phyloP scores from a whole-genome alignment of 73 alveolate species.

The Paramecium sexaurelia region DNA sequence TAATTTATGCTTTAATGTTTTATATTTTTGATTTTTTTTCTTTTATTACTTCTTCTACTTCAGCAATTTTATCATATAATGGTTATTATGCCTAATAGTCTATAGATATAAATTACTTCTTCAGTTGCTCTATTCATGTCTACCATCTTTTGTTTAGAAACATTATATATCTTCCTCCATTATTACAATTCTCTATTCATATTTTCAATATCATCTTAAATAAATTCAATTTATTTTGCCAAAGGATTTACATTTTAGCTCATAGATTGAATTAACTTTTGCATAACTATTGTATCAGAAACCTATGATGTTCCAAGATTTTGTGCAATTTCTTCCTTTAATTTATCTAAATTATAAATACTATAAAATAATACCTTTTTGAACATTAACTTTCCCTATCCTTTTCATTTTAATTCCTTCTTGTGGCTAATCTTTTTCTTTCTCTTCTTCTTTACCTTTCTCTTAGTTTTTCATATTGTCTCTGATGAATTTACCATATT shows the following conservation, averaged over 20 bases:
- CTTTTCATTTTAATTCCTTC: constrained; percentile 42
- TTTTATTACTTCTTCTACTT: constrained; percentile 58
- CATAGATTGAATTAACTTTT: constrained; percentile 34
- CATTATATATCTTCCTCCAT: constrained; percentile 58
- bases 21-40: constrained; percentile 53
- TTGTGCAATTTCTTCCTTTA: constrained; percentile 3
- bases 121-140: constrained; percentile 62
- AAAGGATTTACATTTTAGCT: constrained; percentile 55
- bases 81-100: constrained; percentile 54
- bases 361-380: background rate
- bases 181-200: constrained; percentile 58
- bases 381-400: background rate
- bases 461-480: constrained; percentile 50
- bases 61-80: constrained; percentile 67
- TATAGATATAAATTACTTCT: background rate
- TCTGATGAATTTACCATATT: constrained; percentile 55
- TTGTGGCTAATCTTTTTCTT: background rate
- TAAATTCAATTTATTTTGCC: constrained; percentile 62
- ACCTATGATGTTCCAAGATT: constrained; percentile 31
- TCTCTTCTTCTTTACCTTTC: background rate
- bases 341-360: background rate
- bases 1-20: constrained; percentile 53
- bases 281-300: constrained; percentile 32
- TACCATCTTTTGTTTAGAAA: constrained; percentile 41
- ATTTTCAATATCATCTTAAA: constrained; percentile 62